Evolutionary conservation across 2,329 filamentous ascomycete genomes (phyloP), one percentile per base, ranked within the genome.

Genomic region (Nemania bipapillata): DNA sequence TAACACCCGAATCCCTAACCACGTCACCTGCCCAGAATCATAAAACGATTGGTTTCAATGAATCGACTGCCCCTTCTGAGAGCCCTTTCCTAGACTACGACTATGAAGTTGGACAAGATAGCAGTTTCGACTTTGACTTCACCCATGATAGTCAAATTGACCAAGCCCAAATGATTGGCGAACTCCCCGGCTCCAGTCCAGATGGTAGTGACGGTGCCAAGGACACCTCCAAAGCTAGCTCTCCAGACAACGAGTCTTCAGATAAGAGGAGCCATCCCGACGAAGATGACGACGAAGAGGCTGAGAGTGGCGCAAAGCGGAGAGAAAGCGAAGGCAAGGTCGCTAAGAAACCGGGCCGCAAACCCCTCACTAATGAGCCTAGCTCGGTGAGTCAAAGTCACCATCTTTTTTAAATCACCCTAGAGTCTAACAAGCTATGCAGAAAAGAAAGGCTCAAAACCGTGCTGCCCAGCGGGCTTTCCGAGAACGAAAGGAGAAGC

Each of bases 381-480:
- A 98, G 92, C 74, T 96, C 94, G 74, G 95, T 98, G 90, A 84
- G 94, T 89, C 55, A 55, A 64, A 63, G n/a, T 52, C 42, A 24
- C 32, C 9, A 26, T 42, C 37, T 47, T 37, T 69, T 52, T 24
- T 45, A 62, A 73, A 58, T 71, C 72, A 66, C 72, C 2, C 20
- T 22, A 49, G 6, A 62, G 28, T 71, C 77, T 80, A 74, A 80
- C 73, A 67, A 54, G 37, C 49, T 42, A 37, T 71, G 54, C 76
- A 97, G 93, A 96, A 97, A 83, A 91, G 94, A 75, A 99, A 99
- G 83, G 96, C 96, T 9, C 94, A 97, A 78, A 97, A 97, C 74
- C 89, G 94, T 73, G 94, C 94, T 11, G 94, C 94, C 4, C 94
- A 97, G 81, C 89, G 94, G 66, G 94, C 94, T 6, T 97, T 97